Percentiles rank a stretch among this genome's conserved stretches.
Evolutionary conservation across 176 grass and related monocot genomes (phyloP).

Genomic region (Phyllostachys edulis): DNA sequence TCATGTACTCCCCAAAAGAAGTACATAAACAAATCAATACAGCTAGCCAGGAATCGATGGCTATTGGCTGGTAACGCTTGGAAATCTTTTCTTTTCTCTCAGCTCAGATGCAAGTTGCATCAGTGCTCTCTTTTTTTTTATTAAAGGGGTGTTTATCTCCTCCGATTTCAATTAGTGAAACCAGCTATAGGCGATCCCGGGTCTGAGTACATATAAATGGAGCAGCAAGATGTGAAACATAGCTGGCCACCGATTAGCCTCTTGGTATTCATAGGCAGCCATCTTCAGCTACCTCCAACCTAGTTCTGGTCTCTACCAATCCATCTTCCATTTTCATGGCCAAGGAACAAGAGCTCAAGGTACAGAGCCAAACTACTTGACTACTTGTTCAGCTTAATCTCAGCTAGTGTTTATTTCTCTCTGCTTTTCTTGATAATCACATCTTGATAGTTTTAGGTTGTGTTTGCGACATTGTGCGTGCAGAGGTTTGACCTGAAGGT

Average conservation of each 20-base stretch:
- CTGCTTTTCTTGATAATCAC: neutral
- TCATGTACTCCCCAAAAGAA: neutral
- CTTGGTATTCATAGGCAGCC: neutral
- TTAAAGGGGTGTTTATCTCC: too few relatives aligned
- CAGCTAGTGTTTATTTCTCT: too few relatives aligned
- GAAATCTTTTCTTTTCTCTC: neutral
- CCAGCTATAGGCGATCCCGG: too few relatives aligned
- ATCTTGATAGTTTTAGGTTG: neutral
- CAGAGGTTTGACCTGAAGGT: slow-evolving; percentile 57
- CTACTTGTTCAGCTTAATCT: too few relatives aligned
- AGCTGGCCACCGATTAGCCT: neutral
- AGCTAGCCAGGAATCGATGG: neutral
- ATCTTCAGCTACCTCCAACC: neutral
- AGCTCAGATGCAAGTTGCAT: neutral
- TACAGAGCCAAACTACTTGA: neutral
- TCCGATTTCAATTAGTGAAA: too few relatives aligned
- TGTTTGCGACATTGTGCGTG: neutral
- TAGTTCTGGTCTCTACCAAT: neutral
- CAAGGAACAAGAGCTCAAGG: slow-evolving; percentile 27
- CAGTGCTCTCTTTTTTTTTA: too few relatives aligned
- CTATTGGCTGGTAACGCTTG: neutral
- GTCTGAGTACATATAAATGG: neutral
- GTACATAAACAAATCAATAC: neutral
- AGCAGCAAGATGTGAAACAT: neutral
- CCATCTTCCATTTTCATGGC: slow-evolving; percentile 4